A percentile compares a stretch with the other conserved stretches of the same genome.
Evolutionary conservation across 2,329 filamentous ascomycete species (phyloP).

Genomic region (Sodiomyces alkalinus): DNA sequence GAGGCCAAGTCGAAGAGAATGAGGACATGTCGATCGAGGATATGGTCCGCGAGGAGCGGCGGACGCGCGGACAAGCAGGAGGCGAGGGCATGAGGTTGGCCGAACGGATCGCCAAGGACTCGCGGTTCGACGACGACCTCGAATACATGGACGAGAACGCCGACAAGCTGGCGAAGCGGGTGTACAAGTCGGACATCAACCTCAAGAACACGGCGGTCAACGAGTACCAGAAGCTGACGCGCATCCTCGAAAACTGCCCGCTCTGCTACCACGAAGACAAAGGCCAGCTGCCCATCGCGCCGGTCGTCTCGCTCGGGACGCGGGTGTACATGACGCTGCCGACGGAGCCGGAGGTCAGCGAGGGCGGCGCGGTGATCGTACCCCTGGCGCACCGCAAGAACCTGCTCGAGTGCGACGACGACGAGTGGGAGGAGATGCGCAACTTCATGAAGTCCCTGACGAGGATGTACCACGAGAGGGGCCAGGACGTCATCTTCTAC

Average conservation of each 20-base stretch:
- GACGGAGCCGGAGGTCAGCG: constrained; percentile 74
- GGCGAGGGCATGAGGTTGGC: constrained; percentile 74
- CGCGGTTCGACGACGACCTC: constrained; percentile 77
- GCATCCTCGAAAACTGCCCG: constrained; percentile 72
- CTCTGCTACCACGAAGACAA: constrained; percentile 84
- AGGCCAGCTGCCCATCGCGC: constrained; percentile 61
- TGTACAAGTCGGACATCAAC: constrained; percentile 77
- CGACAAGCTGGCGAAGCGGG: constrained; percentile 68
- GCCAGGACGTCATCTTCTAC: constrained; percentile 89
- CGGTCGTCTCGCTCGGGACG: constrained; percentile 73
- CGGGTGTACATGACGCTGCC: constrained; percentile 77
- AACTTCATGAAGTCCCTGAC: constrained; percentile 98
- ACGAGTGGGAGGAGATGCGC: constrained; percentile 97
- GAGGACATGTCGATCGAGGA: constrained; percentile 93
- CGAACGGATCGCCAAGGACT: constrained; percentile 87
- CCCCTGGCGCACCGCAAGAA: constrained; percentile 79
- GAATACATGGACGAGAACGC: constrained; percentile 98
- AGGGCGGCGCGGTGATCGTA: constrained; percentile 75
- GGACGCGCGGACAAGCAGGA: constrained; percentile 61
- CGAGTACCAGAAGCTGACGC: constrained; percentile 83
- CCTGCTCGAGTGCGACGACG: constrained; percentile 93
- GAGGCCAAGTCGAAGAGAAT: constrained; percentile 76
- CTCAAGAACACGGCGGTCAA: constrained; percentile 75
- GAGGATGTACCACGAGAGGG: constrained; percentile 86
- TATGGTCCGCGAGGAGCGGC: constrained; percentile 89